phyloP scores from a whole-genome alignment of 345 rosid genomes.

The Jatropha curcas region DNA sequence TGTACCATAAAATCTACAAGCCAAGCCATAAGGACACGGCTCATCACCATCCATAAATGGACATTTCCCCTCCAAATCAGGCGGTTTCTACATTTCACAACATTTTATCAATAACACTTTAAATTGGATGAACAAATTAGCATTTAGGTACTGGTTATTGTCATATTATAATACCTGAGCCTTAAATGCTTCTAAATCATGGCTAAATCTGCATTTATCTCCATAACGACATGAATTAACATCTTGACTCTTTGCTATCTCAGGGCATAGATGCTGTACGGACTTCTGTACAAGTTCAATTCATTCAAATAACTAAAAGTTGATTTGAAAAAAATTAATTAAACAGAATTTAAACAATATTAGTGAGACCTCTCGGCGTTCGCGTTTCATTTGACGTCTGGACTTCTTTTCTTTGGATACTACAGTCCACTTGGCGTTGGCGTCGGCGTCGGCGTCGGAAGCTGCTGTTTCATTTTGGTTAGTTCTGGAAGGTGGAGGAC shows the following conservation, averaged over 20 bases:
- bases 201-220: conserved; percentile 77
- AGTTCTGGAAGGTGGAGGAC: conserved; percentile 63
- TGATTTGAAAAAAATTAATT: too few species aligned
- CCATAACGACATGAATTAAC: conserved; percentile 60
- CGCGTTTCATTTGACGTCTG: conserved; percentile 91
- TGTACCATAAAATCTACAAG: conserved; percentile 74
- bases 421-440: conserved; percentile 31
- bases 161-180: conserved; percentile 56
- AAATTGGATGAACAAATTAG: not conserved
- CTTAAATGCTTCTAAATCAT: conserved; percentile 69
- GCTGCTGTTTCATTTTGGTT: conserved; percentile 36
- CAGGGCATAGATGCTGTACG: conserved; percentile 60
- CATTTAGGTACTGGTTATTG: not conserved
- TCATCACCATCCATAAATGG: conserved; percentile 58
- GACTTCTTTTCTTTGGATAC: conserved; percentile 78
- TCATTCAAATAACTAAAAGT: too few species aligned
- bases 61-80: conserved; percentile 85
- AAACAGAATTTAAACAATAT: not conserved
- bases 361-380: conserved; percentile 59
- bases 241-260: conserved; percentile 65
- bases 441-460: conserved; percentile 18
- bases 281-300: conserved; percentile 45
- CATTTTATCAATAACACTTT: conserved; percentile 1
- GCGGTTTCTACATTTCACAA: conserved; percentile 66
- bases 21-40: conserved; percentile 71